Conservation (phyloP, 2,329 filamentous ascomycete species). For the Chaetomium sp. region DNA sequence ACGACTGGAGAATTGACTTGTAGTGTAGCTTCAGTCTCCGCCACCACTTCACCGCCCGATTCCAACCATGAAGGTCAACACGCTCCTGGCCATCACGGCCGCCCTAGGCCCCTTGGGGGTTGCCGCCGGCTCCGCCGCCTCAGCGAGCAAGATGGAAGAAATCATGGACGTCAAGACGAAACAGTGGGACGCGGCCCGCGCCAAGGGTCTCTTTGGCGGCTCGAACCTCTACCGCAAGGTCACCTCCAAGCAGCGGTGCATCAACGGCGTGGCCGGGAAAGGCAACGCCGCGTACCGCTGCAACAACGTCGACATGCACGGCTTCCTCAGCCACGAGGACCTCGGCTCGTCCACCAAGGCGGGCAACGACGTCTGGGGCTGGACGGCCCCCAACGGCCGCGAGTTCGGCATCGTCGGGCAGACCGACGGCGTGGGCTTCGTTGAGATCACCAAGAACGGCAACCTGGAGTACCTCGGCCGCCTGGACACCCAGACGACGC, state of each 20-base stretch:
- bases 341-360: constrained; percentile 7
- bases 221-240: constrained; percentile 14
- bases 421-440: constrained; percentile 11
- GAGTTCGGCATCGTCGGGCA: constrained; percentile 17
- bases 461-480: constrained; percentile 13
- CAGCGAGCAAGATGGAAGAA: constrained; percentile 7
- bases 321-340: constrained; percentile 18
- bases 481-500: constrained; percentile 10
- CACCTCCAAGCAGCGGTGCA: constrained; percentile 3
- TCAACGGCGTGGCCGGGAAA: constrained; percentile 2
- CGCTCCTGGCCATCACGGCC: background rate
- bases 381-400: constrained; percentile 52
- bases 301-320: constrained; percentile 18
- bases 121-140: background rate
- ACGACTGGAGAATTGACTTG: no score
- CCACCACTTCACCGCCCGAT: background rate
- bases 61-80: constrained; percentile 6
- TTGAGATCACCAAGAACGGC: constrained; percentile 11
- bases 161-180: constrained; percentile 12
- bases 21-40: background rate
- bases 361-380: constrained; percentile 42
- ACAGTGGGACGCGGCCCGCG: constrained; percentile 8
- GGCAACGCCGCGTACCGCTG: constrained; percentile 10
- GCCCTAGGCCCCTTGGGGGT: constrained; percentile 5
- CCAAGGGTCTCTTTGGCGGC: constrained; percentile 13